These are phyloP conservation scores for Phlyctochytrium arcticum DNA, from an alignment of 192 early-diverging fungal genomes.

Conservation along the genomic window DNA sequence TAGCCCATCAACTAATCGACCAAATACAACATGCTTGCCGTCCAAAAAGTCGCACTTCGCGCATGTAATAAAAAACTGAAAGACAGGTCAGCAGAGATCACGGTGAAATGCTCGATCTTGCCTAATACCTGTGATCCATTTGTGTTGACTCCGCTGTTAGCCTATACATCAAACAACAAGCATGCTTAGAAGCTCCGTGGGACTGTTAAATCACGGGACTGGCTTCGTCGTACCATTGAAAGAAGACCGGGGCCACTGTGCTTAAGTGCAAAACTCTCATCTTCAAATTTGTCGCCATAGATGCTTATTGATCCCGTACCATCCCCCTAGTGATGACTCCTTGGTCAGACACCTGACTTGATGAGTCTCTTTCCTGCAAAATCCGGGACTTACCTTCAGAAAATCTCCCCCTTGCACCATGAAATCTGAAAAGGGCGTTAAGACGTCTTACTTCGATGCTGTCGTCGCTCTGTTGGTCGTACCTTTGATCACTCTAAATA, in stretches of 20 bases:
- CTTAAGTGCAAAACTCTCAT: constrained; percentile 85
- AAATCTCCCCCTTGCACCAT: constrained; percentile 95
- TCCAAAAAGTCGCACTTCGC: constrained; percentile 83
- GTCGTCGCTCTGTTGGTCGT: background rate
- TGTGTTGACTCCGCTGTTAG: constrained; percentile 77
- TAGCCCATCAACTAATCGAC: constrained; percentile 78
- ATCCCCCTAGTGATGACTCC: constrained; percentile 51
- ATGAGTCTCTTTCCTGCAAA: background rate
- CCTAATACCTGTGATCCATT: constrained; percentile 86
- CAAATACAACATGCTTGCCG: constrained; percentile 86
- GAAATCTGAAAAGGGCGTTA: constrained; percentile 53
- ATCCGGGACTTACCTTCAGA: constrained; percentile 53
- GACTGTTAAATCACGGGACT: background rate
- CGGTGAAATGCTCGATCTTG: no score
- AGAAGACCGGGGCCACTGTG: constrained; percentile 79
- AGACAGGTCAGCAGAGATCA: background rate
- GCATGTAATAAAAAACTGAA: constrained; percentile 87
- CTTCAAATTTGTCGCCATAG: constrained; percentile 68
- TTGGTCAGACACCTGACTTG: background rate
- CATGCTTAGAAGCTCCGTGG: constrained; percentile 1
- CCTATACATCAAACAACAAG: constrained; percentile 33
- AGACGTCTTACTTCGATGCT: background rate
- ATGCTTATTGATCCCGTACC: constrained; percentile 84
- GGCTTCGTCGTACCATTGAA: constrained; percentile 82
- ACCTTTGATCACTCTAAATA: constrained; percentile 68